A percentile compares a stretch with the other conserved stretches of the same genome.
phyloP scores from a whole-genome alignment of 2,329 filamentous ascomycete genomes.

The Hypoxylon sp. region DNA sequence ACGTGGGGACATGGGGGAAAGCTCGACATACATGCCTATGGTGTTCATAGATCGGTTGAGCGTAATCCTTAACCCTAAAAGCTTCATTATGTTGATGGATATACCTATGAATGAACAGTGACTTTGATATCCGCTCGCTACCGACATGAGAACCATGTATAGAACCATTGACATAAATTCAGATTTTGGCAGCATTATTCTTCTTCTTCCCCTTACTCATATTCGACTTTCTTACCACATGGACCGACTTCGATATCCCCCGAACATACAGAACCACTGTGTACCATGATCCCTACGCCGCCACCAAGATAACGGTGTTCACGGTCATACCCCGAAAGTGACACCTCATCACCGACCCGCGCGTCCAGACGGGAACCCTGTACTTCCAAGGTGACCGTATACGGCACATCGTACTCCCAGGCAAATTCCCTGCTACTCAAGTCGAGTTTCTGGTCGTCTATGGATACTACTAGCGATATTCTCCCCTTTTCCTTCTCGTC shows the following conservation, averaged over 20 bases:
- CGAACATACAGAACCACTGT: background rate
- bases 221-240: background rate
- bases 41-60: background rate
- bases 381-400: constrained; percentile 34
- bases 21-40: background rate
- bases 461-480: constrained; percentile 45
- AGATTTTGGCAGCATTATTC: background rate
- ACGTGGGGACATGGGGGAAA: background rate
- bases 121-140: background rate
- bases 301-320: constrained; percentile 40
- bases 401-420: constrained; percentile 46
- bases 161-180: background rate
- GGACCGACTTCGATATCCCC: background rate
- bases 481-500: background rate
- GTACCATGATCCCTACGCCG: constrained; percentile 45
- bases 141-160: background rate
- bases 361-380: constrained; percentile 13
- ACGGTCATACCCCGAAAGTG: constrained; percentile 39
- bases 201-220: background rate
- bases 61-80: background rate
- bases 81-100: background rate
- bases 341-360: constrained; percentile 19
- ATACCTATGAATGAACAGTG: background rate
- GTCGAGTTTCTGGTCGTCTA: constrained; percentile 45
- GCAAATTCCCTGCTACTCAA: constrained; percentile 30